Conservation (phyloP, 805 yeast genomes). For the Candida andamanensis region DNA sequence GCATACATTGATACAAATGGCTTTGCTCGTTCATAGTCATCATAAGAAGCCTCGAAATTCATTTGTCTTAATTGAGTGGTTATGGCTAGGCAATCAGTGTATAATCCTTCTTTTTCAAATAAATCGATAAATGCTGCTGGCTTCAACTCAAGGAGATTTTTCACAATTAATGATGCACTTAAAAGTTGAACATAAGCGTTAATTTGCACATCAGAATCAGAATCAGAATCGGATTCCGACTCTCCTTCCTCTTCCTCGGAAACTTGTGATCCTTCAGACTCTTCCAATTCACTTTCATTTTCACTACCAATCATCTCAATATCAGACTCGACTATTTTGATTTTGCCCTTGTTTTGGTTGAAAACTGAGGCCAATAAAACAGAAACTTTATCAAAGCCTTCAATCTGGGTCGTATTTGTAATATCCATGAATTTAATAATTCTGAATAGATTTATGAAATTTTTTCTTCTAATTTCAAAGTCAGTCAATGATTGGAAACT, state of each 20-base stretch:
- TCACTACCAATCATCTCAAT: conserved; percentile 3
- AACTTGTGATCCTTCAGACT: no score
- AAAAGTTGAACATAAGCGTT: conserved; percentile 41
- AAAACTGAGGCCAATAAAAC: conserved; percentile 55
- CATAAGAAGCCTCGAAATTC: conserved; percentile 9
- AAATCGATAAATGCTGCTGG: conserved; percentile 32
- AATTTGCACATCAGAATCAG: conserved; percentile 14
- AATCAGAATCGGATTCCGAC: conserved; percentile 1
- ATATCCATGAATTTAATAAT: conserved; percentile 42
- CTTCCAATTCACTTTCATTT: conserved; percentile 4
- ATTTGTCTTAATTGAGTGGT: conserved; percentile 19
- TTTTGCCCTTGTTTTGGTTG: conserved; percentile 43
- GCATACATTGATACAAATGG: conserved; percentile 13
- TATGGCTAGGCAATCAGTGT: conserved; percentile 43
- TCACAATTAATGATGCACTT: conserved; percentile 31
- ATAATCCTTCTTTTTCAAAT: conserved; percentile 71
- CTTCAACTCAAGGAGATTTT: conserved; percentile 8
- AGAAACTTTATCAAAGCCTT: conserved; percentile 33
- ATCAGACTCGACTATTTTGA: conserved; percentile 9
- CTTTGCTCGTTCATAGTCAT: conserved; percentile 11
- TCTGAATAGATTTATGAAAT: conserved; percentile 50
- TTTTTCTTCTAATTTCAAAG: conserved; percentile 53
- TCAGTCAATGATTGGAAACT: conserved; percentile 73
- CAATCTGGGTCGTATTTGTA: conserved; percentile 1
- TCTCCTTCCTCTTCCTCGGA: conserved; percentile 1